Base-by-base conservation (phyloP, 352 stramenopile genomes). In the Hyaloperonospora brassicae region DNA sequence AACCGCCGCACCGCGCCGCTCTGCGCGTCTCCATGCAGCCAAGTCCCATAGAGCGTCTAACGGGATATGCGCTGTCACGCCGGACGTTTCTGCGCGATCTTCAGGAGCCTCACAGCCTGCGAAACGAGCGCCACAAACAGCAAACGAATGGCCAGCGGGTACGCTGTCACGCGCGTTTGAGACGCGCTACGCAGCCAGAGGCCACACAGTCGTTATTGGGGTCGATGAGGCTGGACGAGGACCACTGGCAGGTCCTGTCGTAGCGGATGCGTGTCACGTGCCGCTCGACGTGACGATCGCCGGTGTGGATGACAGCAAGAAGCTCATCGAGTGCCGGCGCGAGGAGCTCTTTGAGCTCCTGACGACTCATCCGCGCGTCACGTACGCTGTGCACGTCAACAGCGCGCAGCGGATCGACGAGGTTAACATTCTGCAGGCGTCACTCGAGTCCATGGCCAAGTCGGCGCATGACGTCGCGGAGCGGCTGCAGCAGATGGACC, bases 391-490 rank as follows among this genome's bases (percentile, higher is more conserved):
- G 8, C 76, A 88, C 59, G 64, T 85, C 23, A 84, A 78, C 41
- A 87, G 68, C 25, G 62, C 79, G 8, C 64, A 86, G 51, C 70
- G 84, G 3, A 99, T 99, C 72, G 97, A 99, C 70, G 84, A 98
- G 75, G 97, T 99, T 60, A 99, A 99, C 70, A 99, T 99, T 67
- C 73, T 99, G 27, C 94, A 98, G 79, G 96, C 96, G 14, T 98
- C 95, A 12, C 72, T 98, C 38, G 79, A 97, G 62, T 94, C 79
- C 10, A 99, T 99, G 97, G 68, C 69, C 46, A 84, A 94, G 58
- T 88, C 87, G 3, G 87, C 94, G 22, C 70, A 92, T 30, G 62
- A 66, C 25, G 68, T 97, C 24, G 61, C 57, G 22, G 49, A 56
- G 30, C 36, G 50, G 4, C 38, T 72, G 14, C 55, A 62, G n/a